Evolutionary conservation across 305 asterid species (phyloP), one percentile per base, ranked within the genome.

Genomic region (Solanum hybrid): DNA sequence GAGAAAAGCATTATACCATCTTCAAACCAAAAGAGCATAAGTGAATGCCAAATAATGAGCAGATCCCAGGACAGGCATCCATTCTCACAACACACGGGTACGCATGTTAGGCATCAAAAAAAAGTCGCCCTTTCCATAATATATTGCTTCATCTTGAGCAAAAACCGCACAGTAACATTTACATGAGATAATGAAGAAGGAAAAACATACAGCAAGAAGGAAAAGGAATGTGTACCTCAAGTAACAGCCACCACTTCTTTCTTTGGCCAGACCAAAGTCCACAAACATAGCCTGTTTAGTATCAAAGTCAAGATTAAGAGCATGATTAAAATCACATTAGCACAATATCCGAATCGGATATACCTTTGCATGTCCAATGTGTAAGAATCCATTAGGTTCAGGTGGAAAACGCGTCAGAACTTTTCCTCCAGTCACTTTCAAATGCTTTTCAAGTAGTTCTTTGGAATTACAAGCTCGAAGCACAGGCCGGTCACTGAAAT

Each of bases 341-440:
- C 74, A 51, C 74, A 51, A 51, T 84, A 51, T 20, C 1, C 26
- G 89, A 4, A 83, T 22, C 20, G 24, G 34, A 33, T 71, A 86
- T 77, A 97, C 99, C 99, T 97, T 97, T 67, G 99, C 98, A 90
- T 97, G 99, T 87, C 99, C 99, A 61, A 97, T 97, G 92, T 97
- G 99, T 73, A 96, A 93, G 94, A 94, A 96, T 87, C 99, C 99
- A 92, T 97, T 97, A 61, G 99, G 99, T 93, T 97, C 99, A 69
- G 99, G 99, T 34, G 99, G 99, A 92, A 97, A 97, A 28, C 99
- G 98, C 11, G 99, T 97, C 90, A 34, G 90, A 88, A 97, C 95
- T 92, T 94, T 97, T 89, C 98, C 95, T 74, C 96, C 95, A 8
- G 99, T 96, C 80, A 90, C 88, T 93, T 93, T 94, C 94, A 97